These are phyloP conservation scores for Gardenia jasminoides DNA, from an alignment of 257 asterid species.

Conservation along the genomic window DNA sequence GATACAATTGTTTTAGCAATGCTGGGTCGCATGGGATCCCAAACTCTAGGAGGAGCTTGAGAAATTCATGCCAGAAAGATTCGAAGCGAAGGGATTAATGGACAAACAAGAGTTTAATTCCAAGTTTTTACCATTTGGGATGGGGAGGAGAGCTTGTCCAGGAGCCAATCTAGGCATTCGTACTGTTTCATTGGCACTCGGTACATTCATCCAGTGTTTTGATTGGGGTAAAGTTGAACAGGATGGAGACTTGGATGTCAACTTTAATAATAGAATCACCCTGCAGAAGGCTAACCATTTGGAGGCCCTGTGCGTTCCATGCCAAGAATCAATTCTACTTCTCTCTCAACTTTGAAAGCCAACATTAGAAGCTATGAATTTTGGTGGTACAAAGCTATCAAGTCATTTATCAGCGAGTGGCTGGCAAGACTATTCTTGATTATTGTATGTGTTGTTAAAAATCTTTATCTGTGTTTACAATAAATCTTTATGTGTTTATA, in stretches of 20 bases:
- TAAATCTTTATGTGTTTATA: too few species aligned
- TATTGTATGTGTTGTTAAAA: too few species aligned
- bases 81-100: neutral
- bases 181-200: conserved; percentile 42
- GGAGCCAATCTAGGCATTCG: conserved; percentile 45
- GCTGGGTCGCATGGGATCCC: conserved; percentile 64
- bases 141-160: conserved; percentile 63
- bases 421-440: too few species aligned
- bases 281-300: conserved; percentile 41
- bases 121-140: conserved; percentile 50
- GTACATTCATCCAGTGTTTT: conserved; percentile 52
- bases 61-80: conserved; percentile 49
- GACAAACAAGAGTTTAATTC: conserved; percentile 27
- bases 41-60: neutral
- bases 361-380: too few species aligned
- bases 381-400: too few species aligned
- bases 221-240: conserved; percentile 36
- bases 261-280: conserved; percentile 1
- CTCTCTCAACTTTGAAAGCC: conserved; percentile 21
- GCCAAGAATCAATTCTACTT: conserved; percentile 19
- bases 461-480: too few species aligned
- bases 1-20: conserved; percentile 44
- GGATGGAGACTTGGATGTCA: conserved; percentile 20
- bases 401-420: too few species aligned
- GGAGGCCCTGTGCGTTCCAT: conserved; percentile 39